phyloP scores from a whole-genome alignment of 805 yeast species.

The Lachancea lanzarotensis region DNA sequence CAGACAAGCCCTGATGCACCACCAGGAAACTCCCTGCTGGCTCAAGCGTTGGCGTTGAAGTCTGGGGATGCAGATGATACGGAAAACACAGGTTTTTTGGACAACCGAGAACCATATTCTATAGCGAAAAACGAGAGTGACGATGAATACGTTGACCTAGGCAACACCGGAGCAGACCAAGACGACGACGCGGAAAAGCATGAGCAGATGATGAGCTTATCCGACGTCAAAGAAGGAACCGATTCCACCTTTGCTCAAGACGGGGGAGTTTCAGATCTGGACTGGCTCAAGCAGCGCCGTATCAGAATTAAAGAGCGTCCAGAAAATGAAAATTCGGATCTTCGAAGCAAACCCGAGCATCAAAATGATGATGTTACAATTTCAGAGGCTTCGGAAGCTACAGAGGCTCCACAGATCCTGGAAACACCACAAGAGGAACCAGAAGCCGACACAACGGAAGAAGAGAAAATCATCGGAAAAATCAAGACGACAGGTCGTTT shows the following conservation, averaged over 20 bases:
- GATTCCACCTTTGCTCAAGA: conserved; percentile 36
- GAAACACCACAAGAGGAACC: conserved; percentile 1
- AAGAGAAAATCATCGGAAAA: conserved; percentile 43
- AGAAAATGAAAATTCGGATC: conserved; percentile 8
- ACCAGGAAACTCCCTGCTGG: conserved; percentile 34
- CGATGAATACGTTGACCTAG: conserved; percentile 39
- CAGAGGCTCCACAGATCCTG: too few species aligned
- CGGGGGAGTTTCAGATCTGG: conserved; percentile 62
- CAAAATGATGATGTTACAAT: background rate
- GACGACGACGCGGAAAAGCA: conserved; percentile 34
- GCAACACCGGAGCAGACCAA: conserved; percentile 13
- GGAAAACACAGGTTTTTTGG: conserved; percentile 4
- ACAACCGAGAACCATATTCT: conserved; percentile 22
- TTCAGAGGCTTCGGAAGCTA: too few species aligned
- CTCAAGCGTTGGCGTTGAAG: conserved; percentile 36
- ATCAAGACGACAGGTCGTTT: conserved; percentile 70
- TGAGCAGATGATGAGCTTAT: conserved; percentile 40
- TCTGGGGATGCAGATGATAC: conserved; percentile 15
- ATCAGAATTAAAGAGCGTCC: conserved; percentile 56
- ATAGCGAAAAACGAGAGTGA: conserved; percentile 37
- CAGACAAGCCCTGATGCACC: conserved; percentile 23
- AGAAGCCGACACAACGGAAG: conserved; percentile 34
- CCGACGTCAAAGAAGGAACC: conserved; percentile 27
- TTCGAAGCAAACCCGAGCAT: background rate
- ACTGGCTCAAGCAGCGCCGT: conserved; percentile 78